These are phyloP conservation scores for Ascochyta lentis DNA, from an alignment of 2,329 filamentous ascomycete genomes.

Conservation along the genomic window DNA sequence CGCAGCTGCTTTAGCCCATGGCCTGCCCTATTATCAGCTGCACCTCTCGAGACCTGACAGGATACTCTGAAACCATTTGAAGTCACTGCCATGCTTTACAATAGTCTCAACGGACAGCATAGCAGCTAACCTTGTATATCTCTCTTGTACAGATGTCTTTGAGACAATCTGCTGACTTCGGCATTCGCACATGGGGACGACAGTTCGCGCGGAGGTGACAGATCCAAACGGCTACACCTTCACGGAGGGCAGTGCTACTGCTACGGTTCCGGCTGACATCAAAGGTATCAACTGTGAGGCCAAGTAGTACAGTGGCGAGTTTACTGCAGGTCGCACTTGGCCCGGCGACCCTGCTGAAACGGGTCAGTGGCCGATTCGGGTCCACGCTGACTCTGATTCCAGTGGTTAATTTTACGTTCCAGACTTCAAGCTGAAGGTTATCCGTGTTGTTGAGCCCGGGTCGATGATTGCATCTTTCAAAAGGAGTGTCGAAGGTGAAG, in stretches of 20 bases:
- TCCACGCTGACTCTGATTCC: conserved; percentile 14
- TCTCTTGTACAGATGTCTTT: too few species aligned
- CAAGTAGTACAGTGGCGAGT: conserved; percentile 31
- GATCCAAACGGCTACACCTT: conserved; percentile 36
- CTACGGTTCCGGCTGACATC: conserved; percentile 26
- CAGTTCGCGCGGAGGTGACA: conserved; percentile 32
- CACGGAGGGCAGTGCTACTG: conserved; percentile 4
- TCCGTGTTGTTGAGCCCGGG: conserved; percentile 24
- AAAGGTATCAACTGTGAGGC: conserved; percentile 34
- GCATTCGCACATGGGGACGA: conserved; percentile 29
- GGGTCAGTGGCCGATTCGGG: conserved; percentile 35
- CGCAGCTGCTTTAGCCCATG: conserved; percentile 19
- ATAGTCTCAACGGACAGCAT: not conserved
- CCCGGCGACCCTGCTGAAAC: conserved; percentile 29
- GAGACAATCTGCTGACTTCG: conserved; percentile 27
- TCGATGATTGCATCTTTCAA: conserved; percentile 21
- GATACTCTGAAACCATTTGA: conserved; percentile 27
- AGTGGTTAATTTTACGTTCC: conserved; percentile 6
- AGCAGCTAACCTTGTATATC: not conserved
- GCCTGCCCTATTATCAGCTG: conserved; percentile 8
- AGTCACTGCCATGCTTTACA: conserved; percentile 19
- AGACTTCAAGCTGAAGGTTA: conserved; percentile 35
- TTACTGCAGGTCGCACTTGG: conserved; percentile 30
- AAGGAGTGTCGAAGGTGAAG: conserved; percentile 23
- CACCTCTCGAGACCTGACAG: conserved; percentile 22